A percentile compares a stretch with the other conserved stretches of the same genome.
These are phyloP conservation scores for Ustilago loliicola DNA, from an alignment of 1,284 basidiomycete species.

Conservation along the genomic window DNA sequence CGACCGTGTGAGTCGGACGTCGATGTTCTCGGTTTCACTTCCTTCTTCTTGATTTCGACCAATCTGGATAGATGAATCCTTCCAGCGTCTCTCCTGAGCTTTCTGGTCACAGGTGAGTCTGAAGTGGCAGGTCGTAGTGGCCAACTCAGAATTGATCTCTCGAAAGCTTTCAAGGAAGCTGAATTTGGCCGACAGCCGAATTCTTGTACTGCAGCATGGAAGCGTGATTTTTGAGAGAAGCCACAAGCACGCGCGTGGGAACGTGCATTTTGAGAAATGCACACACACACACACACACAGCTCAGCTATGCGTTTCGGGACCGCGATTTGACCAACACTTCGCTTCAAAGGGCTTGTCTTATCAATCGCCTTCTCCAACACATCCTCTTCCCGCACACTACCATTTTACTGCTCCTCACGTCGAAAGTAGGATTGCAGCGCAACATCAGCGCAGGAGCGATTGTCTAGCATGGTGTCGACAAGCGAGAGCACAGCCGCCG, in stretches of 20 bases:
- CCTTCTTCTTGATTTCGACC: no score
- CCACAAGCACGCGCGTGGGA: constrained; percentile 14
- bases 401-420: not conserved
- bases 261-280: constrained; percentile 14
- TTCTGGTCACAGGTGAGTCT: no score
- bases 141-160: no score
- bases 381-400: not conserved
- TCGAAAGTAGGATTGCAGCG: not conserved
- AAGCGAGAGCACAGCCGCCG: constrained; percentile 4
- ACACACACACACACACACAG: constrained; percentile 20
- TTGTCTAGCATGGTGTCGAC: constrained; percentile 18
- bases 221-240: not conserved
- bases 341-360: not conserved
- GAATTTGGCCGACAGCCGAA: no score
- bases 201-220: not conserved
- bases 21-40: no score
- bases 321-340: constrained; percentile 32
- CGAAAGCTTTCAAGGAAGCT: no score
- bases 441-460: not conserved
- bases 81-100: no score
- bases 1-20: no score
- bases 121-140: no score
- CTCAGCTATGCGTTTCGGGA: constrained; percentile 13
- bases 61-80: no score
- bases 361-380: not conserved